Evolutionary conservation across 306 rosid species (phyloP), one percentile per base, ranked within the genome.

Genomic region (Cucurbita maxima): DNA sequence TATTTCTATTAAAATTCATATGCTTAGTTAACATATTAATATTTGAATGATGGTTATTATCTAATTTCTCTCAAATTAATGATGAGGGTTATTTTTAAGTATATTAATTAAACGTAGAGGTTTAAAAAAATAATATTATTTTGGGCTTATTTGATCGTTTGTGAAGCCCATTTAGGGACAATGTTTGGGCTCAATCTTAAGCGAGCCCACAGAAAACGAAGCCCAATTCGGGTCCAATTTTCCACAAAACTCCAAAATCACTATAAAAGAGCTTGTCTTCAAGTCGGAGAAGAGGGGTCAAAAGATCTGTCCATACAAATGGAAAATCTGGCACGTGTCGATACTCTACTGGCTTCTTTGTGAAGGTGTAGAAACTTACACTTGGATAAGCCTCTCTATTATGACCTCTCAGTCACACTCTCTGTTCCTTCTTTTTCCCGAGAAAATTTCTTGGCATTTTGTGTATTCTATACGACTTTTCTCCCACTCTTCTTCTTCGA

Each of bases 341-440:
- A 15, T 0, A 48, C 8, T 2, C n/a, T 60, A 85, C 7, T 37
- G 86, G 84, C 20, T 74, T 61, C 16, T 4, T 7, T 20, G 20
- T 51, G 63, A 53, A 75, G 57, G 44, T 54, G 15, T 67, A 75
- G 79, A 68, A 79, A 16, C 75, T 77, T 71, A 82, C 77, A 58
- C 78, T 68, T 45, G 98, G 98, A 92, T 92, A 92, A 87, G 96
- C 85, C 67, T 75, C n/a, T 30, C 50, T 48, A 45, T 72, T 58
- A 55, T 82, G 82, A 77, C 86, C 74, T 77, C 91, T 76, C 43
- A 58, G 75, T 43, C 47, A 38, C 67, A 30, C 70, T 74, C 81
- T 72, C 83, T 51, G 72, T 20, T 54, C 20, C 57, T 57, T 58
- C 56, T 6, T 52, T 5, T 10, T 25, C 6, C 7, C n/a, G 5